Base-by-base conservation (phyloP, 179 eudicot species). In the Beta macrorhiza region DNA sequence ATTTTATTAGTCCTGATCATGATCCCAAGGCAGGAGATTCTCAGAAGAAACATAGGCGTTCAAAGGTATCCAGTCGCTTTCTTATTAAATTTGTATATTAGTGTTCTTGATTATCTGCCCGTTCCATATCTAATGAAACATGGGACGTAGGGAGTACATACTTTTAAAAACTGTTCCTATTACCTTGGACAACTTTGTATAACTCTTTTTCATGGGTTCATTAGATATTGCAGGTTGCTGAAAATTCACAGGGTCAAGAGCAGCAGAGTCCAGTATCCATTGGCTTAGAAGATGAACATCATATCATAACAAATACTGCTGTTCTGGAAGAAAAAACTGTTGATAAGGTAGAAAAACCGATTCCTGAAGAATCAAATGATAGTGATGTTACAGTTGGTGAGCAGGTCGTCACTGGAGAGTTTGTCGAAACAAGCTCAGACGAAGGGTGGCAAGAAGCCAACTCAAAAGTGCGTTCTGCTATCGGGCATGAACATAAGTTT, bases 371-470 rank as follows among this genome's bases (percentile, higher is more conserved):
- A 82, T 67, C 83, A 10, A 83, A 86, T 67, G 79, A 58, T 70
- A 72, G 52, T 53, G 79, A 78, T 59, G 81, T 82, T 63, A 77
- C 79, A 81, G 22, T 68, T 68, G 37, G 71, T 72, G 93, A 90
- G 47, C 83, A 63, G 76, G 63, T 68, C 25, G 75, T 85, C 75
- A 73, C 16, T 37, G 84, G 78, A 58, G 93, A 88, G 81, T 73
- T 51, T 49, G 81, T 44, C 19, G 84, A 82, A 78, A 76, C 82
- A 70, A 86, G 91, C 79, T 94, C 98, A 5, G 96, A 94, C 79
- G 97, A 96, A 82, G 98, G 99, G 56, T 96, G 99, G 99, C 98
- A 94, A 81, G 99, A 94, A 87, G 99, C 99, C 63, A 92, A 83
- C 86, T 81, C 99, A 12, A 96, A 88, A 80, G 83, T 85, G 77